phyloP scores from a whole-genome alignment of 1,139 yeast species.

The Lodderomyces beijingensis region DNA sequence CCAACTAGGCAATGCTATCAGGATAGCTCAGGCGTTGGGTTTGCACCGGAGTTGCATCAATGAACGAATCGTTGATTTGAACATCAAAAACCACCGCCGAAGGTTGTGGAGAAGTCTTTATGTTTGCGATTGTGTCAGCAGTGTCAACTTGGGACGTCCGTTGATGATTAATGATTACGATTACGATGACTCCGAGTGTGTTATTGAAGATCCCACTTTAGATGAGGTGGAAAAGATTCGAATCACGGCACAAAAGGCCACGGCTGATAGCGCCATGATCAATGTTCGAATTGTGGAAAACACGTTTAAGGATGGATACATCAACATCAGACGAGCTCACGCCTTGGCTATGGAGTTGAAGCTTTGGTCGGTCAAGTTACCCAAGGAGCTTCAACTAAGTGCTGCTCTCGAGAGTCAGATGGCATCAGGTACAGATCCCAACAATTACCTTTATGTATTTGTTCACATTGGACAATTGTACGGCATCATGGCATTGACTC shows the following conservation, averaged over 20 bases:
- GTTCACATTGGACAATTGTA: slow-evolving; percentile 37
- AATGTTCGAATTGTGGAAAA: slow-evolving; percentile 30
- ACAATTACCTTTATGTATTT: slow-evolving; percentile 23
- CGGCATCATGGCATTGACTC: slow-evolving; percentile 38
- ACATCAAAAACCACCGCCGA: slow-evolving; percentile 23
- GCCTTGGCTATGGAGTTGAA: slow-evolving; percentile 35
- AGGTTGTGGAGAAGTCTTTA: slow-evolving; percentile 37
- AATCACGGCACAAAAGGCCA: slow-evolving; percentile 11
- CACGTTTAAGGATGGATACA: slow-evolving; percentile 27
- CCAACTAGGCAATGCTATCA: slow-evolving; percentile 37
- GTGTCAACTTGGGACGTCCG: slow-evolving; percentile 39
- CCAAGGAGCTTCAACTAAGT: slow-evolving; percentile 19
- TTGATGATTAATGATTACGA: slow-evolving; percentile 34
- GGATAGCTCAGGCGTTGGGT: slow-evolving; percentile 62
- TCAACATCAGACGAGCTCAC: slow-evolving; percentile 30
- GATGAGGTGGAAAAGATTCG: slow-evolving; percentile 10
- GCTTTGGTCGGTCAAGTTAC: slow-evolving; percentile 31
- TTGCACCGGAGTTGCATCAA: slow-evolving; percentile 54
- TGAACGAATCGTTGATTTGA: slow-evolving; percentile 31
- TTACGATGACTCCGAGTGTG: slow-evolving; percentile 30
- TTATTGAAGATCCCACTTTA: slow-evolving; percentile 2
- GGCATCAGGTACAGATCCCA: slow-evolving; percentile 12
- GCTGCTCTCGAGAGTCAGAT: slow-evolving; percentile 10
- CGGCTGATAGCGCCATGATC: slow-evolving; percentile 15
- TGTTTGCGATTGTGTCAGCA: slow-evolving; percentile 37